A percentile compares a stretch with the other conserved stretches of the same genome.
Conservation (phyloP, 2,329 filamentous ascomycete genomes). For the Trichoderma harzianum region DNA sequence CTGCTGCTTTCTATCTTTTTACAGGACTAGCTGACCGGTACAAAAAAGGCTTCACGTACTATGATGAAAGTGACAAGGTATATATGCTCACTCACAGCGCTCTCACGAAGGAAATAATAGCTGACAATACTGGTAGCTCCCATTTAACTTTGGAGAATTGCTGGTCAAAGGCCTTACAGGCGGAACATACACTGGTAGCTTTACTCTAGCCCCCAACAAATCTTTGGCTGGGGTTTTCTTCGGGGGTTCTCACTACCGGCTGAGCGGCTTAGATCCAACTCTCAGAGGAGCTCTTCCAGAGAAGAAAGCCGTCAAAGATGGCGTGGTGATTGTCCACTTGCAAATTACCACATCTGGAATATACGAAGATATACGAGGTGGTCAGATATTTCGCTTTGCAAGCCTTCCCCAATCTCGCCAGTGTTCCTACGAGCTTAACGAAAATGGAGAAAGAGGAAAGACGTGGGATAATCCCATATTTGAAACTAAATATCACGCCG, state of each 20-base stretch:
- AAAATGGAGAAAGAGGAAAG: background rate
- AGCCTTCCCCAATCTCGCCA: background rate
- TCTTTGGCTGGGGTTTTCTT: background rate
- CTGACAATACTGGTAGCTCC: background rate
- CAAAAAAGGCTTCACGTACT: background rate
- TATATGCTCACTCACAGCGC: background rate
- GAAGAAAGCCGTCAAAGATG: background rate
- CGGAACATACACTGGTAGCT: background rate
- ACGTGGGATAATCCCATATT: background rate
- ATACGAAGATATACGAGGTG: background rate
- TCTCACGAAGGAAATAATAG: background rate
- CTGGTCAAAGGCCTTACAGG: background rate
- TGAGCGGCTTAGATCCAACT: background rate
- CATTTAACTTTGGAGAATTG: background rate
- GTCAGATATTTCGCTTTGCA: background rate
- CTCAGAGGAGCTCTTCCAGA: background rate
- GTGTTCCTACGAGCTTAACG: background rate
- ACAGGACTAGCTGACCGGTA: background rate
- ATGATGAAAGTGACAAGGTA: background rate
- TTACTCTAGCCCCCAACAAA: background rate
- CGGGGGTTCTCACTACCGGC: background rate
- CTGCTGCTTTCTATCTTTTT: background rate
- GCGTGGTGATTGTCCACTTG: background rate
- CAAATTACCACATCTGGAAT: background rate
- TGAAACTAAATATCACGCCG: background rate